A percentile compares a stretch with the other conserved stretches of the same genome.
These are phyloP conservation scores for Lachnum nothofagi DNA, from an alignment of 2,329 filamentous ascomycete species.

Conservation along the genomic window DNA sequence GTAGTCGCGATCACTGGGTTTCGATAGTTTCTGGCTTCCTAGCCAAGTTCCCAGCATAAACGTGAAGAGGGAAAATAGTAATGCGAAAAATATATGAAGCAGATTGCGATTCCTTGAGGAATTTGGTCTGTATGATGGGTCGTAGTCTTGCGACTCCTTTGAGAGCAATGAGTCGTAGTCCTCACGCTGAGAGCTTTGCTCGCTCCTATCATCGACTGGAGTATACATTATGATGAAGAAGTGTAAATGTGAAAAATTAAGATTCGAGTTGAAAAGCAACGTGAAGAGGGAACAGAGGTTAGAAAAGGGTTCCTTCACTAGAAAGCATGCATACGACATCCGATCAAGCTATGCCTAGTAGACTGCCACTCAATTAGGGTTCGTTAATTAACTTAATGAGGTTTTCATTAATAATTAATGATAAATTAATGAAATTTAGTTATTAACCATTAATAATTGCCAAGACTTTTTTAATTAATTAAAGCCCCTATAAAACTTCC, in stretches of 20 bases:
- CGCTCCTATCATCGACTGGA: conserved; percentile 17
- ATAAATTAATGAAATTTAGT: too few species aligned
- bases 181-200: conserved; percentile 14
- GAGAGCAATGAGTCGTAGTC: conserved; percentile 18
- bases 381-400: too few species aligned
- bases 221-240: conserved; percentile 10
- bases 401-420: too few species aligned
- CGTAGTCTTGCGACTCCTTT: conserved; percentile 8
- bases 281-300: neutral
- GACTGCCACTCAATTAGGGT: too few species aligned
- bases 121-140: conserved; percentile 1
- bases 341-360: too few species aligned
- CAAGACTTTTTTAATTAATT: too few species aligned
- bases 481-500: too few species aligned
- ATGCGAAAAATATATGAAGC: conserved; percentile 5
- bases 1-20: conserved; percentile 14
- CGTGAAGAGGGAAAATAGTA: conserved; percentile 11
- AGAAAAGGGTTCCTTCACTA: neutral
- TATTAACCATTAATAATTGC: too few species aligned
- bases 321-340: too few species aligned
- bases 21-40: conserved; percentile 13
- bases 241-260: too few species aligned
- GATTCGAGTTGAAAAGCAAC: neutral
- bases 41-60: conserved; percentile 22
- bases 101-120: conserved; percentile 3